Conservation (phyloP, 345 rosid species). For the Boechera divaricarpa region DNA sequence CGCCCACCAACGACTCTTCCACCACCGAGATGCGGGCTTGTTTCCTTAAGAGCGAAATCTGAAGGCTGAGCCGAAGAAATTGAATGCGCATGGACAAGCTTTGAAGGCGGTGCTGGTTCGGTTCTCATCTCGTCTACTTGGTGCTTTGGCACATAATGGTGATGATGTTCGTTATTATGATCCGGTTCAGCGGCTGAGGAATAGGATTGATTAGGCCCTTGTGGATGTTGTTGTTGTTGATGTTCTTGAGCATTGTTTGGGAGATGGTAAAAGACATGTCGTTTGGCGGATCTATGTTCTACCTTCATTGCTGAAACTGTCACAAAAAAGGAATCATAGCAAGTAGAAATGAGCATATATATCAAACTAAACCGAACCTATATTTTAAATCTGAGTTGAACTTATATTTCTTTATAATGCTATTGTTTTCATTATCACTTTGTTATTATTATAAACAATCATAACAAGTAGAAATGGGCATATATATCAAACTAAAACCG, state of each 20-base stretch:
- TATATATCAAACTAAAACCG: constrained; percentile 1
- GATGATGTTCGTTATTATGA: constrained; percentile 44
- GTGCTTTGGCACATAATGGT: constrained; percentile 67
- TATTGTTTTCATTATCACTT: not conserved
- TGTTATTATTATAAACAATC: no score
- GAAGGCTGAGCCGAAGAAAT: constrained; percentile 71
- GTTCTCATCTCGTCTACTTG: constrained; percentile 73
- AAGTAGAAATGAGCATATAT: no score
- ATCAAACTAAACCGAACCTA: not conserved
- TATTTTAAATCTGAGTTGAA: not conserved
- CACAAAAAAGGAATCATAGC: not conserved
- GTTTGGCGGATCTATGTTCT: constrained; percentile 40
- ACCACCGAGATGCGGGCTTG: constrained; percentile 94
- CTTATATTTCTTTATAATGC: not conserved
- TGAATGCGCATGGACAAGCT: constrained; percentile 73
- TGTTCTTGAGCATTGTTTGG: constrained; percentile 69
- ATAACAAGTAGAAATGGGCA: no score
- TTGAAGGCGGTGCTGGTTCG: constrained; percentile 62
- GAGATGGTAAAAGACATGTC: constrained; percentile 83
- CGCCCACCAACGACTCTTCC: constrained; percentile 90
- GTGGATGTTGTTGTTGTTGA: constrained; percentile 57
- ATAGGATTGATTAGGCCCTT: constrained; percentile 52
- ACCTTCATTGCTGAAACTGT: constrained; percentile 43
- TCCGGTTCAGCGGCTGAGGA: constrained; percentile 31
- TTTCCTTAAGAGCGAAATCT: constrained; percentile 88